Evolutionary conservation across 352 stramenopile genomes (phyloP), one percentile per base, ranked within the genome.

Genomic region (Phytophthora parvispora): DNA sequence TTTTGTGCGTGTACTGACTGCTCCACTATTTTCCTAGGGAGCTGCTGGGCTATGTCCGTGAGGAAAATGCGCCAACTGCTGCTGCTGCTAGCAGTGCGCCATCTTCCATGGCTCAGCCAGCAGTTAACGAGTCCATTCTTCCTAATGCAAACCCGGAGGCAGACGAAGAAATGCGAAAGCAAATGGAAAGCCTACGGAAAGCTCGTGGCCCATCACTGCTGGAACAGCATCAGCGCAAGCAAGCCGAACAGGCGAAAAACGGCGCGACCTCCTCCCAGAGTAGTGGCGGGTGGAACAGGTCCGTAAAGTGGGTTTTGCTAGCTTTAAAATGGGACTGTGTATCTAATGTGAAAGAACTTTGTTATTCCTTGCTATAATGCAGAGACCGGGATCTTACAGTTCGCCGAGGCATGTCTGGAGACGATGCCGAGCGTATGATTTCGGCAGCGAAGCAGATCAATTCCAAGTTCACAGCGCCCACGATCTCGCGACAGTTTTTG

Each of bases 401-500:
- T 45, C 77, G 86, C 25, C 71, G 81, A 38, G 75, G 81, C n/a
- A 87, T 97, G 72, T 92, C 84, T 36, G 69, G 75, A 24, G 83
- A 92, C 31, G 82, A 91, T 38, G 89, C 89, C 10, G 73, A 90
- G 9, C 74, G 80, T 29, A 91, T 97, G 75, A 90, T 97, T 61
- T 77, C 80, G 16, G 83, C 86, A 20, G 91, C 87, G 9, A 87
- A 89, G 55, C 72, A 92, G 51, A 93, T 97, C 54, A 91, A 92
- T 64, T 92, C 86, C 59, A 94, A 94, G 78, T 97, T 97, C 58
- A 93, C 89, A 16, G 84, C 86, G 10, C 89, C 89, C 6, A 95
- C 84, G 25, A 87, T 97, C 47, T 86, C 89, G 40, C 77, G 89
- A 34, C 86, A 94, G 72, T 97, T 97, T 72, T 75, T 96, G 55